These are phyloP conservation scores for Colletotrichum plurivorum DNA, from an alignment of 2,329 filamentous ascomycete genomes.

Conservation along the genomic window DNA sequence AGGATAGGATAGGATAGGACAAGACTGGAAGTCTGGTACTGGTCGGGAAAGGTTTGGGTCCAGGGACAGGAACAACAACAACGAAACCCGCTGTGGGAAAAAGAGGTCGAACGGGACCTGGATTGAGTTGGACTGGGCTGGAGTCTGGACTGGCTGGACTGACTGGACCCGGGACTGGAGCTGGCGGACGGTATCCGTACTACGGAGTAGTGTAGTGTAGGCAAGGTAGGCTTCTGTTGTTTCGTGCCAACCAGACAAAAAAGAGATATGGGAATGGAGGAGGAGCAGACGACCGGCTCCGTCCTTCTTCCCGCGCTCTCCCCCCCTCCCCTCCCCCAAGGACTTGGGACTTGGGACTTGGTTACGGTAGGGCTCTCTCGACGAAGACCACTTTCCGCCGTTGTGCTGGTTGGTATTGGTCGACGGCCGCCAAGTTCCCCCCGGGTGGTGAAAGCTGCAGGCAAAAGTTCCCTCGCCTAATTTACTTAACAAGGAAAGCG, in stretches of 20 bases:
- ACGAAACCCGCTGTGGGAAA: slow-evolving; percentile 9
- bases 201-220: background rate
- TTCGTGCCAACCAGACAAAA: slow-evolving; percentile 15
- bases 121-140: slow-evolving; percentile 11
- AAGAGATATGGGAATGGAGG: slow-evolving; percentile 43
- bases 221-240: slow-evolving; percentile 14
- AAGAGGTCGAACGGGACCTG: slow-evolving; percentile 3
- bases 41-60: slow-evolving; percentile 30
- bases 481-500: slow-evolving; percentile 53
- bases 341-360: background rate
- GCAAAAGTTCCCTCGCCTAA: slow-evolving; percentile 59
- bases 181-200: slow-evolving; percentile 1
- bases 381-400: slow-evolving; percentile 36
- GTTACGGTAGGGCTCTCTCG: slow-evolving; percentile 26
- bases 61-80: slow-evolving; percentile 25
- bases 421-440: slow-evolving; percentile 51
- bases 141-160: too few species aligned
- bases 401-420: slow-evolving; percentile 42
- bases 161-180: slow-evolving; percentile 5
- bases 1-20: too few species aligned
- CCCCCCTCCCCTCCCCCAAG: background rate
- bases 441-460: slow-evolving; percentile 50
- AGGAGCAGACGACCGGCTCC: slow-evolving; percentile 9
- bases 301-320: background rate
- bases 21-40: background rate